Conservation (phyloP, 2,329 filamentous ascomycete genomes). For the Alternaria longipes region DNA sequence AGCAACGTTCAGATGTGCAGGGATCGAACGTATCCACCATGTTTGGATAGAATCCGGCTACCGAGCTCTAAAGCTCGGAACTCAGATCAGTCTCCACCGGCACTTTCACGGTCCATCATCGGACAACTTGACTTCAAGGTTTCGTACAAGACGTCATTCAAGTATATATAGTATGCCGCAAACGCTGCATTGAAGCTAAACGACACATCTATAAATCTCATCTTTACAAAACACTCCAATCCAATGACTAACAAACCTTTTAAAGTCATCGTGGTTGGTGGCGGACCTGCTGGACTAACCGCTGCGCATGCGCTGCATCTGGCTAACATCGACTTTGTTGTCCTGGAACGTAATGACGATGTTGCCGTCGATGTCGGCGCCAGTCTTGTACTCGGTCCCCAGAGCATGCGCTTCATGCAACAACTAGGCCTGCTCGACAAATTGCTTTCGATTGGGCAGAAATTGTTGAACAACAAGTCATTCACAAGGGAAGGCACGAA, state of each 20-base stretch:
- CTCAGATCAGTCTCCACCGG: neutral
- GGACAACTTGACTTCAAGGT: neutral
- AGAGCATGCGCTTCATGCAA: constrained; percentile 4
- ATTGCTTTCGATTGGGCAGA: constrained; percentile 1
- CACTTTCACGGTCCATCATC: neutral
- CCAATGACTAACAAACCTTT: neutral
- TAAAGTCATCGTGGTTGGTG: constrained; percentile 4
- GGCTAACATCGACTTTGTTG: constrained; percentile 1
- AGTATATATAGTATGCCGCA: neutral
- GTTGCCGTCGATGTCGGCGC: constrained; percentile 2
- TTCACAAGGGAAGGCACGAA: constrained; percentile 2
- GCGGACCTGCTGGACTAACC: neutral
- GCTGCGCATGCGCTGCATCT: neutral
- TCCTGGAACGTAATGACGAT: constrained; percentile 1
- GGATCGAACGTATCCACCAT: neutral
- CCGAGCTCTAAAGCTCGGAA: neutral
- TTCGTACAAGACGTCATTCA: neutral
- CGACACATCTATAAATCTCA: too few relatives aligned
- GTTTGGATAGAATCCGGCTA: neutral
- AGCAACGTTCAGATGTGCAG: too few relatives aligned
- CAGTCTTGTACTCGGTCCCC: neutral
- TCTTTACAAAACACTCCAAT: neutral
- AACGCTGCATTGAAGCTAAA: neutral
- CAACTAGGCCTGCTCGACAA: constrained; percentile 2
- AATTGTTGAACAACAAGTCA: neutral